Evolutionary conservation across 2,329 filamentous ascomycete species (phyloP).

Genomic region (Colletotrichum camelliae): DNA sequence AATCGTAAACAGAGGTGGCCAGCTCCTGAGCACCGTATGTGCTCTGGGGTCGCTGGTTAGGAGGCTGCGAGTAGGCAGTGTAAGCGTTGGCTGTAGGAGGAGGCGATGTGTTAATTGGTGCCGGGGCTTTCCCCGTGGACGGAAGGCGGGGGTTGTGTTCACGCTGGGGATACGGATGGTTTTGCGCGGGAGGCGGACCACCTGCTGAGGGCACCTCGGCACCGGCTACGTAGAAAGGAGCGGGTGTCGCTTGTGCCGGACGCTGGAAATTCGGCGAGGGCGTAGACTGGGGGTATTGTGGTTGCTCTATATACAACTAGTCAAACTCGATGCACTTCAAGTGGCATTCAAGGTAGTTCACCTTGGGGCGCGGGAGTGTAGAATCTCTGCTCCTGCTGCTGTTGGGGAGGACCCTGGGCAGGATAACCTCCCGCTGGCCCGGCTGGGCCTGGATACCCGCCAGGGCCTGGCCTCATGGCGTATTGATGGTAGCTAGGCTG

Average conservation of each 20-base stretch:
- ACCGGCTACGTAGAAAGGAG: conserved; percentile 72
- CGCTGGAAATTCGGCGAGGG: conserved; percentile 62
- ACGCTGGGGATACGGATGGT: conserved; percentile 57
- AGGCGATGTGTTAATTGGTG: conserved; percentile 56
- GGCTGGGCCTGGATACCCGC: conserved; percentile 44
- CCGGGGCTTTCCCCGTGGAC: conserved; percentile 51
- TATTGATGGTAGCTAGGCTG: conserved; percentile 79
- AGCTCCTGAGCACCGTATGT: conserved; percentile 79
- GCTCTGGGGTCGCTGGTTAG: conserved; percentile 65
- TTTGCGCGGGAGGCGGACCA: conserved; percentile 30
- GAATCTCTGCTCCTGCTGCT: conserved; percentile 55
- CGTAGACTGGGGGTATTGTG: conserved; percentile 52
- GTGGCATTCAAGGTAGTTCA: conserved; percentile 31
- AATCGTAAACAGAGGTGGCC: conserved; percentile 79
- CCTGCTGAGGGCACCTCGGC: conserved; percentile 54
- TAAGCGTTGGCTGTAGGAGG: conserved; percentile 57
- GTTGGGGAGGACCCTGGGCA: conserved; percentile 45
- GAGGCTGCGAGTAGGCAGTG: conserved; percentile 51
- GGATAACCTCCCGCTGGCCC: conserved; percentile 39
- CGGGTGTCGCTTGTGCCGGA: conserved; percentile 52
- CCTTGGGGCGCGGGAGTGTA: conserved; percentile 68
- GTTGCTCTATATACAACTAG: conserved; percentile 44
- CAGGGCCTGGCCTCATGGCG: conserved; percentile 55
- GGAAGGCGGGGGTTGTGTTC: conserved; percentile 55
- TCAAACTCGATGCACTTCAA: conserved; percentile 20